These are phyloP conservation scores for Stachybotrys elegans DNA, from an alignment of 2,329 filamentous ascomycete species.

Conservation along the genomic window DNA sequence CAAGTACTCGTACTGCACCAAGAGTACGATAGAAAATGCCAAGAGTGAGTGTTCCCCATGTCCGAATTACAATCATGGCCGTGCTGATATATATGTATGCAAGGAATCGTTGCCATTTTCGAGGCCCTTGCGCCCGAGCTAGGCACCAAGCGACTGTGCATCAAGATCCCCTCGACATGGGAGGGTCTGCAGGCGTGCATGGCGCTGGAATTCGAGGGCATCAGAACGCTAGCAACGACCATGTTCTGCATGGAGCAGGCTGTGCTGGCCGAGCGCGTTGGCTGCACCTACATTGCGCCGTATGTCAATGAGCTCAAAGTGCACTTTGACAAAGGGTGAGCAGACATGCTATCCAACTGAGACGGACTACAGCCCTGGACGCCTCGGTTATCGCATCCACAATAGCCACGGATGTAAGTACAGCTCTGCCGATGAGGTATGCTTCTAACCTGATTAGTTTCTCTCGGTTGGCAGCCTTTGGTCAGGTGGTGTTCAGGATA, in stretches of 20 bases:
- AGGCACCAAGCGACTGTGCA: slow-evolving; percentile 46
- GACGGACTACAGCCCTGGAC: too few relatives aligned
- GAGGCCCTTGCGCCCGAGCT: slow-evolving; percentile 20
- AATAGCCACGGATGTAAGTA: too few relatives aligned
- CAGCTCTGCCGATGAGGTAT: too few relatives aligned
- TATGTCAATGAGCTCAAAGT: slow-evolving; percentile 63
- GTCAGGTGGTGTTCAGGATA: too few relatives aligned
- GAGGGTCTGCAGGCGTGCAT: slow-evolving; percentile 58
- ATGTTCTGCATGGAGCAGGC: slow-evolving; percentile 60
- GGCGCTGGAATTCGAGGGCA: slow-evolving; percentile 44
- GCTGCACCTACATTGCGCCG: slow-evolving; percentile 58
- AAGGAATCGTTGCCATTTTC: slow-evolving; percentile 40
- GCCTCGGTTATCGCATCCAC: too few relatives aligned
- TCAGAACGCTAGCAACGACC: slow-evolving; percentile 58
- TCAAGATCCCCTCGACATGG: slow-evolving; percentile 61
- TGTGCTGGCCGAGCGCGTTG: slow-evolving; percentile 48
- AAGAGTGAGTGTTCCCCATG: slow-evolving; percentile 33
- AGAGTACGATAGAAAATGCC: slow-evolving; percentile 45
- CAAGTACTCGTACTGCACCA: slow-evolving; percentile 43
- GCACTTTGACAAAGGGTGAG: slow-evolving; percentile 51
- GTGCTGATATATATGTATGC: not conserved
- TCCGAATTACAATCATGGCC: not conserved
- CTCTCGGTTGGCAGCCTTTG: too few relatives aligned
- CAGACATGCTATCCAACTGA: too few relatives aligned
- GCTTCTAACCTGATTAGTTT: too few relatives aligned